Evolutionary conservation across 768 basidiomycete genomes (phyloP).

Genomic region (Coprinopsis marcescibilis): DNA sequence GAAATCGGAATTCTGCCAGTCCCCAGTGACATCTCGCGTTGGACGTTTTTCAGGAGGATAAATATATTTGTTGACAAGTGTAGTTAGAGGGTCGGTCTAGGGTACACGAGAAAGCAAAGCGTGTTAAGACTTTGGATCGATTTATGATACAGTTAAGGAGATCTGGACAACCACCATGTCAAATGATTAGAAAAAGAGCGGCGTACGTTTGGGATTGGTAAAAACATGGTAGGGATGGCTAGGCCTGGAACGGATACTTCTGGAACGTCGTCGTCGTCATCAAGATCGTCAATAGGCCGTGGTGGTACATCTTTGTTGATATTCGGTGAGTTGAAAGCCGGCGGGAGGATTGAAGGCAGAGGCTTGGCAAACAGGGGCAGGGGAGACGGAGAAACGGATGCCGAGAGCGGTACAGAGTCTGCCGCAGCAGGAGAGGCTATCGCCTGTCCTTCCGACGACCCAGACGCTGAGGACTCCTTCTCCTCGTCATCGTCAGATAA

Average conservation of each 20-base stretch:
- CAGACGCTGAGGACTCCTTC: no score
- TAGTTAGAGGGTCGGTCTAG: constrained; percentile 82
- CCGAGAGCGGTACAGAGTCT: constrained; percentile 39
- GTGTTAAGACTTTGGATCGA: no score
- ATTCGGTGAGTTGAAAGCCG: constrained; percentile 21
- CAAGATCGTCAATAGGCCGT: constrained; percentile 25
- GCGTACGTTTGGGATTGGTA: constrained; percentile 89
- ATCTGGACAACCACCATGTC: constrained; percentile 56
- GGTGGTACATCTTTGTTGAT: constrained; percentile 54
- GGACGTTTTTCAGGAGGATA: constrained; percentile 71
- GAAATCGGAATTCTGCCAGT: constrained; percentile 67
- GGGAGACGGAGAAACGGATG: constrained; percentile 22
- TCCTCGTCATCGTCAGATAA: constrained; percentile 30
- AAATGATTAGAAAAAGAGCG: constrained; percentile 41
- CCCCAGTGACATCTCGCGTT: constrained; percentile 64
- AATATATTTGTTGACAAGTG: constrained; percentile 79
- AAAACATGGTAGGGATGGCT: constrained; percentile 70
- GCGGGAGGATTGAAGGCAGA: constrained; percentile 16
- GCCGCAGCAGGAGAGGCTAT: constrained; percentile 27
- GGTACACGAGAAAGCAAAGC: constrained; percentile 25
- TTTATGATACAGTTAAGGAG: constrained; percentile 43
- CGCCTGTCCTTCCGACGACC: constrained; percentile 27
- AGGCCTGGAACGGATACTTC: constrained; percentile 66
- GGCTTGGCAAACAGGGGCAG: constrained; percentile 9
- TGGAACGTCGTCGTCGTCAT: constrained; percentile 38